Evolutionary conservation across 495 filamentous ascomycete genomes (phyloP).

Genomic region (Penicillium lagena): DNA sequence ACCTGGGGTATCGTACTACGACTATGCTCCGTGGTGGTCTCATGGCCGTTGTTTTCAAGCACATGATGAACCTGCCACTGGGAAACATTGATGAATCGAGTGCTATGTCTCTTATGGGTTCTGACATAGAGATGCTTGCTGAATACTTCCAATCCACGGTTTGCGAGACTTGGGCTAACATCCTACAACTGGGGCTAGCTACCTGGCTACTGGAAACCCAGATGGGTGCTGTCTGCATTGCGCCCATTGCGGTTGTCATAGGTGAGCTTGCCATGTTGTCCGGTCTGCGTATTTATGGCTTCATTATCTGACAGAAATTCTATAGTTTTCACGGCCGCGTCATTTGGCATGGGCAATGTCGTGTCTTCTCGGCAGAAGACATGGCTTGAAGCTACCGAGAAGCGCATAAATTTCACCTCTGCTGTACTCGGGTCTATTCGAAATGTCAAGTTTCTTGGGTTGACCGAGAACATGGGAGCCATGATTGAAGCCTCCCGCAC

Average conservation of each 20-base stretch:
- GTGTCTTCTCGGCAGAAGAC: constrained; percentile 35
- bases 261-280: constrained; percentile 18
- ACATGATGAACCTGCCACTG: constrained; percentile 23
- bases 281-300: background rate
- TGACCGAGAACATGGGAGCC: constrained; percentile 8
- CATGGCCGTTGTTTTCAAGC: constrained; percentile 39
- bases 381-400: constrained; percentile 47
- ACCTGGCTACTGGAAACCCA: constrained; percentile 44
- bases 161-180: constrained; percentile 48
- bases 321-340: constrained; percentile 1
- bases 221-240: constrained; percentile 37
- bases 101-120: constrained; percentile 51
- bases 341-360: constrained; percentile 35
- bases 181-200: constrained; percentile 49
- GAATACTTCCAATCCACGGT: constrained; percentile 29
- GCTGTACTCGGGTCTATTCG: constrained; percentile 12
- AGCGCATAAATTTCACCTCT: constrained; percentile 41
- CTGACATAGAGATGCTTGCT: constrained; percentile 45
- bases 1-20: constrained; percentile 41
- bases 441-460: constrained; percentile 12
- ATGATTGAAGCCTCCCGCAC: constrained; percentile 5
- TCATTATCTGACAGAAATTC: background rate
- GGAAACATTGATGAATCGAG: constrained; percentile 37
- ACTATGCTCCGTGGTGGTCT: constrained; percentile 50
- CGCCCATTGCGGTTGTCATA: constrained; percentile 44